Base-by-base conservation (phyloP, 805 yeast genomes). In the Candida montana region DNA sequence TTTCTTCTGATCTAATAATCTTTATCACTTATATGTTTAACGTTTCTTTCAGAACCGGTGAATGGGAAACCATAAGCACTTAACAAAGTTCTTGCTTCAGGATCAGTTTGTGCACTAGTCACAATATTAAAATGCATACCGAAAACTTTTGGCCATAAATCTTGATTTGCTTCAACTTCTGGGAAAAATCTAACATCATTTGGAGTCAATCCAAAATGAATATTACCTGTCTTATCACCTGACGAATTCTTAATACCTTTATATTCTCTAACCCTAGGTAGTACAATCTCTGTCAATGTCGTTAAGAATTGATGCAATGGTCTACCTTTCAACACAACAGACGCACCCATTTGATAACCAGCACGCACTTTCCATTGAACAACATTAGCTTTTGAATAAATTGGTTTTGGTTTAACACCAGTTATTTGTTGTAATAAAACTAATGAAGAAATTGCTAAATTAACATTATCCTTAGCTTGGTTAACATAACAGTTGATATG, bases 341-440 rank as follows among this genome's bases (percentile, higher is more conserved):
- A 84, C 41, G 95, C 95, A 40, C 99, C 99, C 78, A 95, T 84
- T 38, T 82, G 82, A 71, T 79, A 81, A 31, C 96, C 96, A 37
- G 80, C 80, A 63, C 97, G 79, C 41, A 90, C 73, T 52, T 81
- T 80, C 96, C 96, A 90, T 35, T 77, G 74, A 40, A 90, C 83
- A 27, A 87, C 85, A 63, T 88, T 88, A 9, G 86, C 73, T 57
- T 77, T 83, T 32, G 95, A 83, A 58, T 69, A 84, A 15, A 88
- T 68, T 19, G 83, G 74, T 46, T 71, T 67, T 30, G 97, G 89
- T 61, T 88, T 86, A 47, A 74, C 79, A 47, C 95, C 95, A n/a
- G 99, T 91, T 55, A 93, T 84, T 62, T 91, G 98, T 54, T 93
- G 95, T 44, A 93, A 59, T 64, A 85, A 91, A 45, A 87, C 71